phyloP scores from a whole-genome alignment of 2,329 filamentous ascomycete genomes.

The Arachnopeziza araneosa region DNA sequence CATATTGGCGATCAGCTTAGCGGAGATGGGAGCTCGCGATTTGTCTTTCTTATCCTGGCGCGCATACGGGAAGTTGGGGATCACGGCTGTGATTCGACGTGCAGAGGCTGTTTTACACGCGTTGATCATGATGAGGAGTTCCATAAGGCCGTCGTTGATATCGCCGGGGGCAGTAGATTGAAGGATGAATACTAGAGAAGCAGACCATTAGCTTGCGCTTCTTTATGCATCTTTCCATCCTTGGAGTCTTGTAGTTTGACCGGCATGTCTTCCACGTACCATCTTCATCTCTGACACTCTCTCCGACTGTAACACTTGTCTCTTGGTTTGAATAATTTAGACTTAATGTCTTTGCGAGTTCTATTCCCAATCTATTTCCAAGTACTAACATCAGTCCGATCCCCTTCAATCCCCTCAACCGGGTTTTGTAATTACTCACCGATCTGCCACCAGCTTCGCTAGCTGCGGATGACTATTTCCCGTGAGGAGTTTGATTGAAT shows the following conservation, averaged over 20 bases:
- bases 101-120: slow-evolving; percentile 84
- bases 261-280: slow-evolving; percentile 37
- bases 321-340: slow-evolving; percentile 85
- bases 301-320: slow-evolving; percentile 87
- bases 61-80: slow-evolving; percentile 95
- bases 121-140: slow-evolving; percentile 96
- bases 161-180: slow-evolving; percentile 93
- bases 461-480: slow-evolving; percentile 71
- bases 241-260: neutral
- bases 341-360: slow-evolving; percentile 72
- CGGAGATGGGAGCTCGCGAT: slow-evolving; percentile 91
- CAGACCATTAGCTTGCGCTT: slow-evolving; percentile 1
- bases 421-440: slow-evolving; percentile 8
- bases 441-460: slow-evolving; percentile 53
- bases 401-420: neutral
- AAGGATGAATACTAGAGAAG: slow-evolving; percentile 75
- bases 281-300: slow-evolving; percentile 95
- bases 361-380: slow-evolving; percentile 60
- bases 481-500: slow-evolving; percentile 70
- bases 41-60: slow-evolving; percentile 98
- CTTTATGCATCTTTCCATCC: neutral
- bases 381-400: neutral
- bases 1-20: slow-evolving; percentile 96
- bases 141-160: slow-evolving; percentile 98
- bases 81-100: slow-evolving; percentile 87